Evolutionary conservation across 1,284 basidiomycete genomes (phyloP).

Genomic region (Leucoagaricus sp.): DNA sequence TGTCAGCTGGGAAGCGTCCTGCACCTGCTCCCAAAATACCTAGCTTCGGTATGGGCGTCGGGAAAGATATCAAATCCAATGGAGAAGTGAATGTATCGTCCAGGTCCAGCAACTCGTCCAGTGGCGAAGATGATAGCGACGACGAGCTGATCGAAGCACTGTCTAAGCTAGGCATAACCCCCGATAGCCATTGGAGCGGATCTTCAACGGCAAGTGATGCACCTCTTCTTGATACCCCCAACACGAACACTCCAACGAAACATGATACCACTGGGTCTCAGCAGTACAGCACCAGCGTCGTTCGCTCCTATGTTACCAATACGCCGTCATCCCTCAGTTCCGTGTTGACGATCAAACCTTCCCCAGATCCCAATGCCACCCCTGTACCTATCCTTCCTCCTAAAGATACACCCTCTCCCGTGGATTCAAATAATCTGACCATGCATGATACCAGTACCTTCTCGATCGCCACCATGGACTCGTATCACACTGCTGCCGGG

Average conservation of each 20-base stretch:
- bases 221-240: slow-evolving; percentile 6
- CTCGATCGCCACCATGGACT: slow-evolving; percentile 65
- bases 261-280: slow-evolving; percentile 26
- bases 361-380: slow-evolving; percentile 47
- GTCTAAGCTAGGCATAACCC: slow-evolving; percentile 49
- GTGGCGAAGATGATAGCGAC: slow-evolving; percentile 61
- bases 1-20: slow-evolving; percentile 63
- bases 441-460: slow-evolving; percentile 26
- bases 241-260: not conserved
- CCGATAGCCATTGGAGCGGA: slow-evolving; percentile 45
- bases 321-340: slow-evolving; percentile 58
- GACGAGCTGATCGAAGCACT: slow-evolving; percentile 74
- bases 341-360: slow-evolving; percentile 68
- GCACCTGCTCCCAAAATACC: slow-evolving; percentile 72
- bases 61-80: slow-evolving; percentile 49
- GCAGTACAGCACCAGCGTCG: slow-evolving; percentile 69
- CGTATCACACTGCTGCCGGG: slow-evolving; percentile 68
- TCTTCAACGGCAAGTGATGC: slow-evolving; percentile 28
- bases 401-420: slow-evolving; percentile 23
- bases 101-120: slow-evolving; percentile 26
- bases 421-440: slow-evolving; percentile 31
- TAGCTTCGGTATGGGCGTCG: slow-evolving; percentile 80
- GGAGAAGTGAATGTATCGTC: slow-evolving; percentile 17
- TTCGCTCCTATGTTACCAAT: slow-evolving; percentile 45
- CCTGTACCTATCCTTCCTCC: slow-evolving; percentile 32